Evolutionary conservation across 352 stramenopile species (phyloP).

Genomic region (Phytophthora pistaciae): DNA sequence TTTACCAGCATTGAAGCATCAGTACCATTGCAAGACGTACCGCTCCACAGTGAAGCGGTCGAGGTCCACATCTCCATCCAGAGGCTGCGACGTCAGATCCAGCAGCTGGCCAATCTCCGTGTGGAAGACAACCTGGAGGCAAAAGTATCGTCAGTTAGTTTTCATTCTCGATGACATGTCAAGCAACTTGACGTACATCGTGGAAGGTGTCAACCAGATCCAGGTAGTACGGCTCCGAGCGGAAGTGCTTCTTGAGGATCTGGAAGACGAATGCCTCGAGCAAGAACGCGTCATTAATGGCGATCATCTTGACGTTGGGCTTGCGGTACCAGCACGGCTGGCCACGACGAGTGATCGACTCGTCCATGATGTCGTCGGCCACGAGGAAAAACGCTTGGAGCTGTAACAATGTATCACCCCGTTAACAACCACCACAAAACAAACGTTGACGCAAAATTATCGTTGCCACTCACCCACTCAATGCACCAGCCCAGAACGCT

Average conservation of each 20-base stretch:
- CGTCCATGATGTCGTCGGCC: conserved; percentile 99
- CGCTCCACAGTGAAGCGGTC: conserved; percentile 95
- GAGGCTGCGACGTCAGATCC: conserved; percentile 91
- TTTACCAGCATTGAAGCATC: background rate
- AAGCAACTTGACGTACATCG: conserved; percentile 52
- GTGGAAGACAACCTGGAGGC: conserved; percentile 94
- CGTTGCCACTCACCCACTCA: conserved; percentile 88
- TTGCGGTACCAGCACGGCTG: conserved; percentile 98
- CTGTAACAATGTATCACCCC: conserved; percentile 24
- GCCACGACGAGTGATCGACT: conserved; percentile 94
- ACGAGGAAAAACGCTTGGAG: conserved; percentile 99
- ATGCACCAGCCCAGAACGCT: conserved; percentile 98
- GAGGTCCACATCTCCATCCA: conserved; percentile 85
- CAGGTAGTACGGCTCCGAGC: conserved; percentile 88
- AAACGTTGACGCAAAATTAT: background rate
- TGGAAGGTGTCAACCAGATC: conserved; percentile 97
- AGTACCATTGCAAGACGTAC: conserved; percentile 49
- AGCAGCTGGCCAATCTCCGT: conserved; percentile 97
- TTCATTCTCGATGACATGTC: background rate
- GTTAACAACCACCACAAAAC: background rate
- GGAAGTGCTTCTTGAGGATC: conserved; percentile 91
- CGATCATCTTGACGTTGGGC: conserved; percentile 92
- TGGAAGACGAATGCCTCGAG: conserved; percentile 95
- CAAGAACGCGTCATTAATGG: conserved; percentile 98
- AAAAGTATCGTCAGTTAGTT: background rate